These are phyloP conservation scores for Dendrothele bispora DNA, from an alignment of 768 basidiomycete species.

Conservation along the genomic window DNA sequence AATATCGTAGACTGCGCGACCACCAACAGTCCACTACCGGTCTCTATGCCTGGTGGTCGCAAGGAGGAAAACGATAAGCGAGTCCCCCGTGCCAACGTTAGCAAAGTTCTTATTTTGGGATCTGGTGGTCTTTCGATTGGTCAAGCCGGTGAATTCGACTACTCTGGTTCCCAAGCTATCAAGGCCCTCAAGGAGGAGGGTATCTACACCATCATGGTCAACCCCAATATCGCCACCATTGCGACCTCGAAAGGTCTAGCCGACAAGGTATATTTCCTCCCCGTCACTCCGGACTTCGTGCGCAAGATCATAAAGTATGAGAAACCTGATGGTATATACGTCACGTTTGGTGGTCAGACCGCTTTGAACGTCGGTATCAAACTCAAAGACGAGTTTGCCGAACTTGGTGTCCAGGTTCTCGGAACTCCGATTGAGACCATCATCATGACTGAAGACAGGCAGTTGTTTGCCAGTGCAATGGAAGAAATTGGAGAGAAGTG, in stretches of 20 bases:
- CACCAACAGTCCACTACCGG: slow-evolving; percentile 53
- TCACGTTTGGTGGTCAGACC: slow-evolving; percentile 98
- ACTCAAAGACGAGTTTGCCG: slow-evolving; percentile 94
- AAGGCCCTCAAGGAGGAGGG: slow-evolving; percentile 99
- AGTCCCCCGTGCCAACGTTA: slow-evolving; percentile 72
- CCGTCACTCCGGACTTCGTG: slow-evolving; percentile 97
- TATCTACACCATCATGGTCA: slow-evolving; percentile 98
- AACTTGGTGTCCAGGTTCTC: slow-evolving; percentile 87
- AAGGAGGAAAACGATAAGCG: slow-evolving; percentile 81
- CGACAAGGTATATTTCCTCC: slow-evolving; percentile 99
- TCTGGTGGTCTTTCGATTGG: slow-evolving; percentile 98
- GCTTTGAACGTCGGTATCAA: slow-evolving; percentile 96
- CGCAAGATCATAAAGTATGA: slow-evolving; percentile 98
- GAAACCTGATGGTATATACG: slow-evolving; percentile 98
- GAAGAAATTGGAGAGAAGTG: slow-evolving; percentile 94
- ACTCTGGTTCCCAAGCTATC: slow-evolving; percentile 98
- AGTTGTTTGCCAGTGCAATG: slow-evolving; percentile 93
- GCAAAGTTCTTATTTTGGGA: slow-evolving; percentile 95
- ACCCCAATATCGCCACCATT: slow-evolving; percentile 99
- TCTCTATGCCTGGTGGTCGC: slow-evolving; percentile 75
- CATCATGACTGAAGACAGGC: slow-evolving; percentile 95
- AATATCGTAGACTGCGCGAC: slow-evolving; percentile 74
- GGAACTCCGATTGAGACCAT: slow-evolving; percentile 98
- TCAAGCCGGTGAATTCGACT: slow-evolving; percentile 99
- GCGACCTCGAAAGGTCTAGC: slow-evolving; percentile 96